Base-by-base conservation (phyloP, 2,329 filamentous ascomycete species). In the Arthrobotrys megalospora region DNA sequence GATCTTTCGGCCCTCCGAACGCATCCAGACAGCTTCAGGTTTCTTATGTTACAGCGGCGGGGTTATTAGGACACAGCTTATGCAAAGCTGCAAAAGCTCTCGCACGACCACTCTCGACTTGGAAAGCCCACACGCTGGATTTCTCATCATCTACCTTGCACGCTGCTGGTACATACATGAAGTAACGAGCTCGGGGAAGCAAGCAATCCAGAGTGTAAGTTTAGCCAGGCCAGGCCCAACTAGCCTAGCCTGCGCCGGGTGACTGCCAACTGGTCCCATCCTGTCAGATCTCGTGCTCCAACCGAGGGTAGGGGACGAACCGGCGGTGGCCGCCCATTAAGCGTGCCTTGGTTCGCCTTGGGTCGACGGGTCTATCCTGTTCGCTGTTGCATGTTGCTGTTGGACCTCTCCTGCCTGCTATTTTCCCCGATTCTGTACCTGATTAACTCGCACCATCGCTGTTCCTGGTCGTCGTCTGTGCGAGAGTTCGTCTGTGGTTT, bases 251-350 rank as follows among this genome's bases (percentile, higher is more conserved):
- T 24, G 34, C 11, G 36, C n/a, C 16, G 36, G 36, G 19, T 58
- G 12, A 14, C 21, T 16, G 41, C 34, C 55, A 38, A 58, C 36
- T 43, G 55, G 16, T 24, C 32, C 28, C 52, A 60, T 60, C 55
- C 34, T 60, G 55, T 60, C 41, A 50, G 72, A 52, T 76, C 72
- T 48, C 58, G 65, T 76, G 58, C 72, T 71, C 41, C 55, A 77
- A 70, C 64, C 72, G 66, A 70, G 73, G 32, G 58, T 55, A 63
- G 60, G 66, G 66, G 47, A 77, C 73, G 60, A 71, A 77, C 73
- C 73, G 73, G 50, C 36, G 38, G 65, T 52, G 50, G 73, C 50
- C 65, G 58, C 55, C 28, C 48, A 45, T 45, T 50, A 60, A 48
- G 41, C 62, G 53, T 72, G 48, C 16, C 14, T 48, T 72, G 47